A percentile compares a stretch with the other conserved stretches of the same genome.
These are phyloP conservation scores for Fusarium vanettenii DNA, from an alignment of 2,329 filamentous ascomycete genomes.

Conservation along the genomic window DNA sequence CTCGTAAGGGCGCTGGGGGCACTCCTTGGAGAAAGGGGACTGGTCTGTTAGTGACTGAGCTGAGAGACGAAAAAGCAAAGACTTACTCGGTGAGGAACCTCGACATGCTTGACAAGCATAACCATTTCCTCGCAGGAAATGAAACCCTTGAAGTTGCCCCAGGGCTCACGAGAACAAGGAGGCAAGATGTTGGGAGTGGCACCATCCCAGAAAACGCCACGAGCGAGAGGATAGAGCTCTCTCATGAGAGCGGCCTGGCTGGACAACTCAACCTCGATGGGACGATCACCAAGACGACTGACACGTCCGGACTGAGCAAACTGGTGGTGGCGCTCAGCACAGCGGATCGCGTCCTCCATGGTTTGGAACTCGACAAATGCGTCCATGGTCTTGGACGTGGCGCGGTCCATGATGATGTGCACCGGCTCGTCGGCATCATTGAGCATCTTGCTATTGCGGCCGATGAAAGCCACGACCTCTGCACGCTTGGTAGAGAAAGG, in stretches of 20 bases:
- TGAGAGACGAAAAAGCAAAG: conserved; percentile 45
- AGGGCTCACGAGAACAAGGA: conserved; percentile 52
- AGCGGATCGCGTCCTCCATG: conserved; percentile 63
- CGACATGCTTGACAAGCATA: conserved; percentile 72
- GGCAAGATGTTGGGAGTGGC: conserved; percentile 54
- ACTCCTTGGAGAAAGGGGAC: conserved; percentile 70
- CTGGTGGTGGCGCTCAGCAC: conserved; percentile 61
- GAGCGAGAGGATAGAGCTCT: conserved; percentile 70
- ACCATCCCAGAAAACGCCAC: conserved; percentile 67
- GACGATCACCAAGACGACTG: conserved; percentile 66
- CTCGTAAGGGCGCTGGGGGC: conserved; percentile 74
- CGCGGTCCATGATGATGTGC: conserved; percentile 74
- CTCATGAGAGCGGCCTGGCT: conserved; percentile 68
- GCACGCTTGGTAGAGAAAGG: conserved; percentile 64
- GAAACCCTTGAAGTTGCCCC: conserved; percentile 69
- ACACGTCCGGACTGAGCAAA: conserved; percentile 54
- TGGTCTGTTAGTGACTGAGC: conserved; percentile 43
- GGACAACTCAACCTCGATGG: conserved; percentile 67
- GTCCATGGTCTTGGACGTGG: conserved; percentile 71
- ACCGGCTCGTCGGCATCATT: conserved; percentile 66
- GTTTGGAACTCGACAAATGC: conserved; percentile 69
- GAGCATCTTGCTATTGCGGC: conserved; percentile 66
- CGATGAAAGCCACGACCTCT: conserved; percentile 69
- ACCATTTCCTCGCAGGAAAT: conserved; percentile 71
- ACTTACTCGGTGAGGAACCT: conserved; percentile 68